These are phyloP conservation scores for Hanseniaspora guilliermondii DNA, from an alignment of 805 yeast species.

Conservation along the genomic window DNA sequence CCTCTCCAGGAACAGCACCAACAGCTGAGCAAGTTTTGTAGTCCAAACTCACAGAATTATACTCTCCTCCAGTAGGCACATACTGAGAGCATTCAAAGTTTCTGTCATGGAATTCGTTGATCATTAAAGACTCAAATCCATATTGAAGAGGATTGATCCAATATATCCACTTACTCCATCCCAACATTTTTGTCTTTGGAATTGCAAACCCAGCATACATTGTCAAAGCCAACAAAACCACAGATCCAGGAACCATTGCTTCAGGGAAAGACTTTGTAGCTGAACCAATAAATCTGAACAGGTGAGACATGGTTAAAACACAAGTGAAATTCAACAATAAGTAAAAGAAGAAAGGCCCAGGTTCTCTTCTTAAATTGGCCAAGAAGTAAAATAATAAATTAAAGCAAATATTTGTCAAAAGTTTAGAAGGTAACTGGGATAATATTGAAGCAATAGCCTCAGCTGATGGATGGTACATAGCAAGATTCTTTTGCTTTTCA, in stretches of 20 bases:
- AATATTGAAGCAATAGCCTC: conserved; percentile 51
- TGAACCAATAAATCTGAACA: conserved; percentile 35
- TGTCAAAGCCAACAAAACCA: conserved; percentile 29
- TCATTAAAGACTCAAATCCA: conserved; percentile 35
- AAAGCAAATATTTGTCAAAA: conserved; percentile 34
- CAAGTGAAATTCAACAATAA: conserved; percentile 32
- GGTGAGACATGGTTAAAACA: conserved; percentile 45
- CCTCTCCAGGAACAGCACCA: conserved; percentile 39
- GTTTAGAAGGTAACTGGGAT: conserved; percentile 45
- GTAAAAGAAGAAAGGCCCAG: conserved; percentile 47
- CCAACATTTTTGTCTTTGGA: conserved; percentile 33
- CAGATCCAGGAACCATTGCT: conserved; percentile 37
- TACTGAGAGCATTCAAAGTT: conserved; percentile 28
- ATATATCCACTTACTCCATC: conserved; percentile 39
- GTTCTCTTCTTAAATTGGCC: conserved; percentile 38
- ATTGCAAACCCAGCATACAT: conserved; percentile 35
- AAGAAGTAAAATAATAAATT: conserved; percentile 41
- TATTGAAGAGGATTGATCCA: conserved; percentile 34
- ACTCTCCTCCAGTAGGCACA: conserved; percentile 36
- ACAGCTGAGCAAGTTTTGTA: conserved; percentile 36
- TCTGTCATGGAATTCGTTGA: conserved; percentile 33
- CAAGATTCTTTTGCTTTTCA: conserved; percentile 46
- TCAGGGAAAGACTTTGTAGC: conserved; percentile 29
- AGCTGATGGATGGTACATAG: conserved; percentile 50
- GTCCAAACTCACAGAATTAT: conserved; percentile 23